A percentile compares a stretch with the other conserved stretches of the same genome.
phyloP scores from a whole-genome alignment of 441 rosid species.

The Corymbia calophylla region DNA sequence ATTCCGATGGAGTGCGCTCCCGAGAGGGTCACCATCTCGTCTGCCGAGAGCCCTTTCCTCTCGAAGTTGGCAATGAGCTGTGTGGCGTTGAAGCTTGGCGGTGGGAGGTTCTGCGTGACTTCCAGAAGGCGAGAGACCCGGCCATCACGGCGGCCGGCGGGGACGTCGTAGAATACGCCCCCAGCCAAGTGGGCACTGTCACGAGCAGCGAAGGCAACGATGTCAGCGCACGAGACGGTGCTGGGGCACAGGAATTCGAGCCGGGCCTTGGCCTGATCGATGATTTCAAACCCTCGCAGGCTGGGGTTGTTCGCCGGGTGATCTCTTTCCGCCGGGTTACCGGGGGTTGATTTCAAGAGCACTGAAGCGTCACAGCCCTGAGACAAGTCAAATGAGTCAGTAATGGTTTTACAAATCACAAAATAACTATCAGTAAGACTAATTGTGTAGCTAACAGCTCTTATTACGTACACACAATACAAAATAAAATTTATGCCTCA shows the following conservation, averaged over 20 bases:
- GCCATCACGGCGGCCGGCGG: not conserved
- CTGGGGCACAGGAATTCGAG: not conserved
- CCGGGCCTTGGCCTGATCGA: not conserved
- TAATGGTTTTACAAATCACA: not conserved
- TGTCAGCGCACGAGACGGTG: not conserved
- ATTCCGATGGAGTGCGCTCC: constrained; percentile 5
- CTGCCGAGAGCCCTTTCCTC: not conserved
- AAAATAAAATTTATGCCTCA: too few relatives aligned
- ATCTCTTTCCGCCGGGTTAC: not conserved
- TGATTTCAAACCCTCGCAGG: constrained; percentile 2
- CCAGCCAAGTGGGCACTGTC: not conserved
- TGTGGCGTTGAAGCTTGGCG: not conserved
- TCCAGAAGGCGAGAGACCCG: not conserved
- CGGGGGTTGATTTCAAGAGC: not conserved
- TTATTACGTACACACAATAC: too few relatives aligned
- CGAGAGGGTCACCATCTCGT: constrained; percentile 9
- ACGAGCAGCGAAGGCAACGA: not conserved
- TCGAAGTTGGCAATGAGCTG: not conserved
- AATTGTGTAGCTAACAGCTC: too few relatives aligned
- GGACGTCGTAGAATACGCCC: not conserved
- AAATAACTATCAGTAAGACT: too few relatives aligned
- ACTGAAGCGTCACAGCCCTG: constrained; percentile 1
- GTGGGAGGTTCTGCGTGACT: not conserved
- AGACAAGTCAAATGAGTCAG: not conserved
- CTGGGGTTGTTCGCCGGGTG: constrained; percentile 3